Base-by-base conservation (phyloP, 768 basidiomycete species). In the Solioccasus polychromus region DNA sequence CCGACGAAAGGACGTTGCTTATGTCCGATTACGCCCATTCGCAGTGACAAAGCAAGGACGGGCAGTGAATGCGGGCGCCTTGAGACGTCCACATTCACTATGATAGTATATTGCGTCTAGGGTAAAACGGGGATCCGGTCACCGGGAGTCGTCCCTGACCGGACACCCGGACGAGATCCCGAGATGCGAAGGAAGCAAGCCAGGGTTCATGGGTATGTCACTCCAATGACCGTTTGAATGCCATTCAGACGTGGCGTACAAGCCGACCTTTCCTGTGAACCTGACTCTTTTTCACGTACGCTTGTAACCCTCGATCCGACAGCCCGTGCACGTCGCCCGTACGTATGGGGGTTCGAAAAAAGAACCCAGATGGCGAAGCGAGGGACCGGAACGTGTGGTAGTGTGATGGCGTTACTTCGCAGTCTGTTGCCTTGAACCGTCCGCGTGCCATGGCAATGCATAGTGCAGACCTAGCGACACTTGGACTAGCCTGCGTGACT, bases 121-220 rank as follows among this genome's bases (percentile, higher is more conserved):
- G n/a, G n/a, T n/a, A 18, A 29, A 30, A 44, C 30, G 52, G 35
- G 32, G 39, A 42, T 15, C n/a, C 25, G 5, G 17, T 10, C 35
- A 35, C 31, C 19, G 44, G 29, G 18, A 12, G 17, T 34, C 31
- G 19, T 29, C 14, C 38, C 36, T 18, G 18, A 14, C 35, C 47
- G 31, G n/a, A 19, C 11, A 28, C 14, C 23, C 35, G 46, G 51
- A 15, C n/a, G 38, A 41, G 35, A 44, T 40, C 37, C 51, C 55
- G 46, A 43, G 42, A 44, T 47, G 35, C 24, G 35, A 42, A 43
- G 41, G 42, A 31, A 31, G 43, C 10, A 19, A 17, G 17, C 23
- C 23, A 17, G 19, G 14, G 31, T n/a, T n/a, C 15, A 35, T 26
- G 26, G 7, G 18, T 8, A 49, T 38, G 48, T 35, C 29, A 35